These are phyloP conservation scores for Fusarium brachygibbosum DNA, from an alignment of 2,329 filamentous ascomycete species.

Conservation along the genomic window DNA sequence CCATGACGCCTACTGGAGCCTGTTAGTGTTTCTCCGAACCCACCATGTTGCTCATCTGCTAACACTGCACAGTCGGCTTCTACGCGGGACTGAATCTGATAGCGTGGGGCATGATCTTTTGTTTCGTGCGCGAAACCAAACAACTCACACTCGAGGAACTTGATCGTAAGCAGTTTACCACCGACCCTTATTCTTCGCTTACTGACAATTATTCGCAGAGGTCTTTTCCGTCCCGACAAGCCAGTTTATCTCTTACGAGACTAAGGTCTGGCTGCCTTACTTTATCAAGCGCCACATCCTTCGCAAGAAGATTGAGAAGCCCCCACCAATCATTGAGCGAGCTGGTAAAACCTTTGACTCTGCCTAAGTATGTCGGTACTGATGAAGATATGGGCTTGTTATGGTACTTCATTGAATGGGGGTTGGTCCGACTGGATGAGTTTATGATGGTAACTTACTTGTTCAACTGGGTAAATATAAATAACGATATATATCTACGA, in stretches of 20 bases:
- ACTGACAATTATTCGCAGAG: not conserved
- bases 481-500: not conserved
- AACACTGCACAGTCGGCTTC: slow-evolving; percentile 52
- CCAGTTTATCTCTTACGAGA: slow-evolving; percentile 52
- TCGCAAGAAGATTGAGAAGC: slow-evolving; percentile 51
- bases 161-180: slow-evolving; percentile 46
- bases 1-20: slow-evolving; percentile 53
- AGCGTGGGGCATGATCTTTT: slow-evolving; percentile 62
- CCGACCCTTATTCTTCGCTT: fast-evolving
- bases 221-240: slow-evolving; percentile 53
- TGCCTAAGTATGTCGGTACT: not conserved
- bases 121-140: slow-evolving; percentile 65
- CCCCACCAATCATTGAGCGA: slow-evolving; percentile 51
- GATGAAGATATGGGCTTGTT: fast-evolving
- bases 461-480: not conserved
- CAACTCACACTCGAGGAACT: slow-evolving; percentile 65
- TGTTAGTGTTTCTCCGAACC: slow-evolving; percentile 29
- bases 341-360: slow-evolving; percentile 18
- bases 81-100: slow-evolving; percentile 63
- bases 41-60: not conserved
- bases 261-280: slow-evolving; percentile 54
- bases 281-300: slow-evolving; percentile 57
- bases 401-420: fast-evolving
- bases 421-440: fast-evolving
- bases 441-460: not conserved